Conservation (phyloP, 371 early-diverging fungal species). For the Neoconidiobolus thromboides region DNA sequence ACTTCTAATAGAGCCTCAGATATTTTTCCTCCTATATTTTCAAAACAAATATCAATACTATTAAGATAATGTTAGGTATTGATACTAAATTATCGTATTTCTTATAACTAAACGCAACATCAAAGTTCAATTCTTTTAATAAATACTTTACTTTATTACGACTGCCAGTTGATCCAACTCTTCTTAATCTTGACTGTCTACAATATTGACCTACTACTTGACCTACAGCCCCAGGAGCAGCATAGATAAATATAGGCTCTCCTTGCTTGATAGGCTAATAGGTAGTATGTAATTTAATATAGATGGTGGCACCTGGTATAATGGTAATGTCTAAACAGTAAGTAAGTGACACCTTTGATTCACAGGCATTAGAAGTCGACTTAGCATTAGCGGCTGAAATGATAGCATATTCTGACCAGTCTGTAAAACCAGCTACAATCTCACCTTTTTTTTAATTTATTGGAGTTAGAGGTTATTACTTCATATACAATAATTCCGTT, state of each 20-base stretch:
- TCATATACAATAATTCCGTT: slow-evolving; percentile 21
- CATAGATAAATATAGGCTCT: slow-evolving; percentile 36
- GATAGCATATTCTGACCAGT: slow-evolving; percentile 32
- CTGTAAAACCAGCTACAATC: slow-evolving; percentile 28
- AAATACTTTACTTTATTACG: slow-evolving; percentile 45
- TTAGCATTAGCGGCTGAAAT: slow-evolving; percentile 12
- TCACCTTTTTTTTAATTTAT: slow-evolving; percentile 33
- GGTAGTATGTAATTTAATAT: slow-evolving; percentile 22
- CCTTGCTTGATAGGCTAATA: slow-evolving; percentile 37
- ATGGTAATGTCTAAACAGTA: slow-evolving; percentile 30
- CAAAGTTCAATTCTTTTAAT: slow-evolving; percentile 26
- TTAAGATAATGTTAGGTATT: slow-evolving; percentile 26
- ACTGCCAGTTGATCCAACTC: slow-evolving; percentile 41
- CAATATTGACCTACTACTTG: slow-evolving; percentile 45
- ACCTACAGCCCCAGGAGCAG: slow-evolving; percentile 41
- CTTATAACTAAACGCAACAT: slow-evolving; percentile 58
- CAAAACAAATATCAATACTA: slow-evolving; percentile 50
- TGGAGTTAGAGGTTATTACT: slow-evolving; percentile 33
- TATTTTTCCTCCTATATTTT: slow-evolving; percentile 46
- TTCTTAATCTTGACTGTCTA: slow-evolving; percentile 29
- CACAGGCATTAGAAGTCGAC: slow-evolving; percentile 13
- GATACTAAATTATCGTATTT: slow-evolving; percentile 16
- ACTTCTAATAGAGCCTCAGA: slow-evolving; percentile 30
- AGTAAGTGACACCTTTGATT: slow-evolving; percentile 22
- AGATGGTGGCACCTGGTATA: slow-evolving; percentile 36